phyloP scores from a whole-genome alignment of 2,329 filamentous ascomycete genomes.

The Paracamarosporium sp. region DNA sequence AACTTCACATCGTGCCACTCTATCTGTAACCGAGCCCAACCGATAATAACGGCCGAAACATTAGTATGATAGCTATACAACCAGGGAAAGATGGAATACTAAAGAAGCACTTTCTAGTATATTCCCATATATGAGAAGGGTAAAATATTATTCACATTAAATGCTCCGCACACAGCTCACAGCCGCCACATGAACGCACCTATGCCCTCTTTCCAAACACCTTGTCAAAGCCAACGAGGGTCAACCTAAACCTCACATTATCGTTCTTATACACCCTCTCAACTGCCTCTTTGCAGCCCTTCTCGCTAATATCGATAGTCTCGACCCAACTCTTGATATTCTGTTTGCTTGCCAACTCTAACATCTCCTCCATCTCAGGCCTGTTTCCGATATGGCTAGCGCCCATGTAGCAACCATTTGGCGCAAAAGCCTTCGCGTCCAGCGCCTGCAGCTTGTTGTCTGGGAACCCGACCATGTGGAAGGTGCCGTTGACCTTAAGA shows the following conservation, averaged over 20 bases:
- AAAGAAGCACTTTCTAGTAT: too few species aligned
- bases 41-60: too few species aligned
- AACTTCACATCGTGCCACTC: too few species aligned
- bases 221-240: slow-evolving; percentile 72
- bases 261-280: slow-evolving; percentile 71
- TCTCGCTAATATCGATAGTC: slow-evolving; percentile 74
- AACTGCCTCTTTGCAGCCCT: slow-evolving; percentile 73
- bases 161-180: too few species aligned
- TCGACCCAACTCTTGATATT: slow-evolving; percentile 64
- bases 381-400: slow-evolving; percentile 59
- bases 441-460: slow-evolving; percentile 76
- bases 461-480: slow-evolving; percentile 80
- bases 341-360: slow-evolving; percentile 58
- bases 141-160: too few species aligned
- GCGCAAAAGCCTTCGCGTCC: slow-evolving; percentile 75
- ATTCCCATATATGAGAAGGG: too few species aligned
- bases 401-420: slow-evolving; percentile 69
- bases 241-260: slow-evolving; percentile 76
- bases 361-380: slow-evolving; percentile 59
- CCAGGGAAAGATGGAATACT: too few species aligned
- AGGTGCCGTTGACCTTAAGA: slow-evolving; percentile 81
- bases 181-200: too few species aligned
- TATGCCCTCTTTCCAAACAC: slow-evolving; percentile 62
- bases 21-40: too few species aligned
- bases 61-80: too few species aligned